phyloP scores from a whole-genome alignment of 169 alveolate genomes.

The Plasmodium vivax region DNA sequence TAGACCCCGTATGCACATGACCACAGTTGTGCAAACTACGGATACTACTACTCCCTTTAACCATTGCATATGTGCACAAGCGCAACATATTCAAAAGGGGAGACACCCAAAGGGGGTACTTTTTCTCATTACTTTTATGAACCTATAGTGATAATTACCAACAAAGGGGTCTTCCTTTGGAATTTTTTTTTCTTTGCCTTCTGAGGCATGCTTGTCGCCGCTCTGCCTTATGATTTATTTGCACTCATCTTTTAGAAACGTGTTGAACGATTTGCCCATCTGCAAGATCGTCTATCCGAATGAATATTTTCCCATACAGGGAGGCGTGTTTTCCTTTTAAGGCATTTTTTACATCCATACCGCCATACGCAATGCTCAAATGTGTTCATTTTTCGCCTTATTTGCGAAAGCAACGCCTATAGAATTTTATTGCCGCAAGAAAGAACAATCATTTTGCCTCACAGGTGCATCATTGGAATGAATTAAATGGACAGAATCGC shows the following conservation, averaged over 20 bases:
- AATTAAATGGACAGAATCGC: conserved; percentile 2
- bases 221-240: not conserved
- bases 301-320: not conserved
- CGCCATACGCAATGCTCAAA: not conserved
- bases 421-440: not conserved
- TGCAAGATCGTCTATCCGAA: not conserved
- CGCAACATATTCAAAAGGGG: too few species aligned
- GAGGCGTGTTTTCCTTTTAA: not conserved
- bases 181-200: too few species aligned
- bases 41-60: too few species aligned
- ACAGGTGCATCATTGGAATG: not conserved
- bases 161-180: too few species aligned
- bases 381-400: not conserved
- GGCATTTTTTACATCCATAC: not conserved
- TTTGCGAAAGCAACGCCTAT: not conserved
- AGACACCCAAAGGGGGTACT: too few species aligned
- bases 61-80: too few species aligned
- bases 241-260: not conserved
- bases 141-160: too few species aligned
- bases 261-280: not conserved
- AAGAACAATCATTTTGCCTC: not conserved
- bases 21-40: too few species aligned
- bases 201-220: not conserved
- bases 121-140: too few species aligned
- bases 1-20: too few species aligned